phyloP scores from a whole-genome alignment of 176 grass and related monocot genomes.

The Tillandsia fasciculata region DNA sequence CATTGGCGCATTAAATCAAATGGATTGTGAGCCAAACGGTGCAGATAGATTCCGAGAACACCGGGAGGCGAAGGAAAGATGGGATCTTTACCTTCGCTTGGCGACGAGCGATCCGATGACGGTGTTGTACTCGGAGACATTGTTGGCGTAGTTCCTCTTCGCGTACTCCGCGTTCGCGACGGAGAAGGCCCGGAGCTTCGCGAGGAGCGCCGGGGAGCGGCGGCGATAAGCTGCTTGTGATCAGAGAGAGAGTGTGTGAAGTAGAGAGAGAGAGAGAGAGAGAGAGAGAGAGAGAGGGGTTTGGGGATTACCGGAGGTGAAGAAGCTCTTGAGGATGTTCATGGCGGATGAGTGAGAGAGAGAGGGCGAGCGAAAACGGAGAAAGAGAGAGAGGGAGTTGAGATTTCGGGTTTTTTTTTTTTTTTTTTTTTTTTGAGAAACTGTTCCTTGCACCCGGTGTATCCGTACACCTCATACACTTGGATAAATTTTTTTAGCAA shows the following conservation, averaged over 20 bases:
- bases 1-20: not conserved
- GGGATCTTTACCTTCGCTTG: slow-evolving; percentile 49
- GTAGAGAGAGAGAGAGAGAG: not conserved
- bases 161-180: slow-evolving; percentile 50
- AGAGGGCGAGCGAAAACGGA: not conserved
- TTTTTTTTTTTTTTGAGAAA: too few relatives aligned
- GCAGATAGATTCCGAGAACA: not conserved
- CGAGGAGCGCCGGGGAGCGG: slow-evolving; percentile 3
- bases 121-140: slow-evolving; percentile 83
- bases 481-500: too few relatives aligned
- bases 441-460: too few relatives aligned
- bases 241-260: not conserved
- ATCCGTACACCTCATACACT: too few relatives aligned
- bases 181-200: slow-evolving; percentile 30
- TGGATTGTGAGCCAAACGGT: not conserved
- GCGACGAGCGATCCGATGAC: slow-evolving; percentile 75
- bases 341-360: slow-evolving; percentile 27
- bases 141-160: slow-evolving; percentile 85
- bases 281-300: not conserved
- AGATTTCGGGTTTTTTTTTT: too few relatives aligned
- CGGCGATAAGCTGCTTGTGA: slow-evolving; percentile 11
- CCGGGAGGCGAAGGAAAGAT: not conserved
- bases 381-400: not conserved
- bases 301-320: slow-evolving; percentile 22
- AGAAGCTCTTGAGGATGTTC: slow-evolving; percentile 52